Percentiles rank a stretch among this genome's conserved stretches.
These are phyloP conservation scores for Talaromyces albobiverticillius DNA, from an alignment of 2,329 filamentous ascomycete species.

Conservation along the genomic window DNA sequence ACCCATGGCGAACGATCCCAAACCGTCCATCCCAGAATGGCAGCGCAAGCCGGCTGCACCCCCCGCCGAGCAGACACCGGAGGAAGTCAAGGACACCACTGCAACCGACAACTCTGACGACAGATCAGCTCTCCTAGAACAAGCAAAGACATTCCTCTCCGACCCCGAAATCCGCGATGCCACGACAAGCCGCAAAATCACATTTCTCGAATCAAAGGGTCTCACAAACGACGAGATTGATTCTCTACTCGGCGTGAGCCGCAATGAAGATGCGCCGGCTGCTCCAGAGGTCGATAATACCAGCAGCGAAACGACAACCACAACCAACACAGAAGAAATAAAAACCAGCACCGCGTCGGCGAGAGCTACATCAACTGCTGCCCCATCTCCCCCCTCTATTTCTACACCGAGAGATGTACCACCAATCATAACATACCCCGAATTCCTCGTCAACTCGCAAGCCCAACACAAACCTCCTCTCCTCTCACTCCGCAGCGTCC, in stretches of 20 bases:
- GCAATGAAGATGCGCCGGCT: slow-evolving; percentile 25
- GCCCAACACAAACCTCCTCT: slow-evolving; percentile 55
- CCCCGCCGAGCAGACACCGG: slow-evolving; percentile 19
- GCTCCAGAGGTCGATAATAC: slow-evolving; percentile 13
- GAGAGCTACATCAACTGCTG: slow-evolving; percentile 49
- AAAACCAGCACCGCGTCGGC: slow-evolving; percentile 19
- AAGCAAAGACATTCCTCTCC: slow-evolving; percentile 72
- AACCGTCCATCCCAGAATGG: slow-evolving; percentile 13
- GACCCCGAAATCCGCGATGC: slow-evolving; percentile 70
- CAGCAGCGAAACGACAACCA: neutral
- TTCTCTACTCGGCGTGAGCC: slow-evolving; percentile 54
- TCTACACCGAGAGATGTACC: slow-evolving; percentile 45
- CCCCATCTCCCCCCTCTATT: slow-evolving; percentile 17
- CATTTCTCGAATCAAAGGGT: slow-evolving; percentile 76
- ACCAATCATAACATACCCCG: slow-evolving; percentile 65
- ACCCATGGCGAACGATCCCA: slow-evolving; percentile 9
- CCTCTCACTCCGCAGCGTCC: slow-evolving; percentile 55
- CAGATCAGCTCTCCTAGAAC: slow-evolving; percentile 52
- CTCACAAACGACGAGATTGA: slow-evolving; percentile 66
- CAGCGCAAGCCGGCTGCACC: slow-evolving; percentile 8
- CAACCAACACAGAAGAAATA: slow-evolving; percentile 11
- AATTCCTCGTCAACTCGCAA: slow-evolving; percentile 52
- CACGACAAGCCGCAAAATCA: slow-evolving; percentile 67
- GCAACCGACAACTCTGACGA: too few relatives aligned
- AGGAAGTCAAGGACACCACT: too few relatives aligned